phyloP scores from a whole-genome alignment of 2,329 filamentous ascomycete species.

The Ophiostoma sp. region DNA sequence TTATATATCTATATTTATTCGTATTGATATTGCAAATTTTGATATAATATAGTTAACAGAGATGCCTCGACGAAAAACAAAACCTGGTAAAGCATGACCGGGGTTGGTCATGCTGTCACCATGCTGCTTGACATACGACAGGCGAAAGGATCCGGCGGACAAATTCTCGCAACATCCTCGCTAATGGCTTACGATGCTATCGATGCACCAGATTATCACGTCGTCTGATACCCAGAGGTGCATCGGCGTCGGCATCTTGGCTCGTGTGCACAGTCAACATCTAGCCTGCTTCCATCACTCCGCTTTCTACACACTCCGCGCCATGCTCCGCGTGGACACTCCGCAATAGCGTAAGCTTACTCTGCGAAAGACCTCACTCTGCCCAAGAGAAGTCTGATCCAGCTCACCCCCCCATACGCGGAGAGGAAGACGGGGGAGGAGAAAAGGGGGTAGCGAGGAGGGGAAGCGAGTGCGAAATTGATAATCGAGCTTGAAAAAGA shows the following conservation, averaged over 20 bases:
- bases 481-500: background rate
- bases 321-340: constrained; percentile 2
- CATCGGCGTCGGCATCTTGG: background rate
- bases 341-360: background rate
- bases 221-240: constrained; percentile 4
- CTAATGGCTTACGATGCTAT: background rate
- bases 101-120: background rate
- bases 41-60: too few relatives aligned
- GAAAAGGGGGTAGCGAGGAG: background rate
- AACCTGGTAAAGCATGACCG: too few relatives aligned
- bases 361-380: background rate
- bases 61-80: too few relatives aligned
- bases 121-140: background rate
- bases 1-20: too few relatives aligned
- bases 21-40: too few relatives aligned
- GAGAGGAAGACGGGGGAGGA: background rate
- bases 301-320: constrained; percentile 1
- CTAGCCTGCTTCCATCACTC: constrained; percentile 7
- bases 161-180: background rate
- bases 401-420: background rate
- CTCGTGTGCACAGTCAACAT: background rate
- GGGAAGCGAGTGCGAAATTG: constrained; percentile 1
- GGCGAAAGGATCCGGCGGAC: background rate
- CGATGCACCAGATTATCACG: background rate
- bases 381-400: background rate